Conservation (phyloP, 2,329 filamentous ascomycete genomes). For the Aspergillus eucalypticola region DNA sequence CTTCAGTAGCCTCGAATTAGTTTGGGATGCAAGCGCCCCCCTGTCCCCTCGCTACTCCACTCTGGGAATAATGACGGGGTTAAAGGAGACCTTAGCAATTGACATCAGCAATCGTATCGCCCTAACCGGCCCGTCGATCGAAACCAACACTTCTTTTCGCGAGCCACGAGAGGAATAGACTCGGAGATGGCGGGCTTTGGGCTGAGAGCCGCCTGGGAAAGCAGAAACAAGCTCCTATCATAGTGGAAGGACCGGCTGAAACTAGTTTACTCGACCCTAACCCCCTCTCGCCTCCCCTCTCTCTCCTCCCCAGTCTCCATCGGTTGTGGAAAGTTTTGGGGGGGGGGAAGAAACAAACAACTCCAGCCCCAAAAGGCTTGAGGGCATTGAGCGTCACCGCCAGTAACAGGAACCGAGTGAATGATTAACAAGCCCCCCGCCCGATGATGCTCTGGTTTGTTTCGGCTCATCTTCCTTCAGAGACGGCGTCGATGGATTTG, state of each 20-base stretch:
- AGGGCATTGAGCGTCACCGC: slow-evolving; percentile 3
- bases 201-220: slow-evolving; percentile 2
- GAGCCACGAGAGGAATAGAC: slow-evolving; percentile 4
- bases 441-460: slow-evolving; percentile 1
- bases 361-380: slow-evolving; percentile 24
- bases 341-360: slow-evolving; percentile 5
- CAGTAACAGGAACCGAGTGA: slow-evolving; percentile 3
- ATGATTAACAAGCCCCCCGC: slow-evolving; percentile 3
- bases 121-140: slow-evolving; percentile 4
- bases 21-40: neutral
- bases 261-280: slow-evolving; percentile 6
- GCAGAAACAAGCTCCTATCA: slow-evolving; percentile 13
- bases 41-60: neutral
- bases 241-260: slow-evolving; percentile 15
- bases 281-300: neutral
- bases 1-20: neutral
- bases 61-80: neutral
- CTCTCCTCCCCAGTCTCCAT: neutral
- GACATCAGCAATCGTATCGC: neutral
- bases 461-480: slow-evolving; percentile 1
- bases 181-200: slow-evolving; percentile 3
- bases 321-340: neutral
- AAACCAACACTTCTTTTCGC: slow-evolving; percentile 4
- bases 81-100: neutral
- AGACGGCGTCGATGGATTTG: neutral